Evolutionary conservation across 2,329 filamentous ascomycete species (phyloP).

Genomic region (Cucurbitaria berberidis): DNA sequence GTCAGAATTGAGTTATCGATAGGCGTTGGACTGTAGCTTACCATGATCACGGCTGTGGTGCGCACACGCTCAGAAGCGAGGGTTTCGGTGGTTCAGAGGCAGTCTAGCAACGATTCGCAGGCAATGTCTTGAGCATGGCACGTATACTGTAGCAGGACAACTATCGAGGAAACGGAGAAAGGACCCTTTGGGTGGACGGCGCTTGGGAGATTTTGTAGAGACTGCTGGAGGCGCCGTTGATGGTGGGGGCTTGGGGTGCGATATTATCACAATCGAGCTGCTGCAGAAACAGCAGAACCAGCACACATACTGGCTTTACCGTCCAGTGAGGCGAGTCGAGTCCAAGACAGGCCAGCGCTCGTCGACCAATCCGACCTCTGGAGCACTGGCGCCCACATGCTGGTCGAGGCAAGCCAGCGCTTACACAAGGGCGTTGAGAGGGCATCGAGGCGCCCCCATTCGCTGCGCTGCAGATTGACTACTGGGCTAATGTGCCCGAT

Average conservation of each 20-base stretch:
- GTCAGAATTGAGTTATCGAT: slow-evolving; percentile 29
- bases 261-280: slow-evolving; percentile 35
- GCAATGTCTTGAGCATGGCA: slow-evolving; percentile 39
- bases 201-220: slow-evolving; percentile 53
- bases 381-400: slow-evolving; percentile 36
- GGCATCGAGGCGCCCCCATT: slow-evolving; percentile 37
- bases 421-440: slow-evolving; percentile 41
- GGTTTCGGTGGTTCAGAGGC: slow-evolving; percentile 18
- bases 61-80: slow-evolving; percentile 25
- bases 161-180: slow-evolving; percentile 44
- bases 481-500: slow-evolving; percentile 30
- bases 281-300: slow-evolving; percentile 47
- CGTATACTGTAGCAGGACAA: slow-evolving; percentile 38
- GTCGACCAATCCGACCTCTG: slow-evolving; percentile 39
- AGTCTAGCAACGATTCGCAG: slow-evolving; percentile 31
- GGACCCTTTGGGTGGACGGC: slow-evolving; percentile 51
- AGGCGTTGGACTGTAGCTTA: slow-evolving; percentile 24
- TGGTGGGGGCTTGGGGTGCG: slow-evolving; percentile 41
- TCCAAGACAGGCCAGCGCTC: slow-evolving; percentile 24
- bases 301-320: slow-evolving; percentile 38
- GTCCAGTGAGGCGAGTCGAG: slow-evolving; percentile 36
- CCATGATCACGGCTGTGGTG: slow-evolving; percentile 43
- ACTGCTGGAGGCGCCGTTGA: slow-evolving; percentile 36
- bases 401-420: slow-evolving; percentile 39
- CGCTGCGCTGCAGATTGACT: slow-evolving; percentile 25